Conservation (phyloP, 805 yeast species). For the Wickerhamomyces chambardii region DNA sequence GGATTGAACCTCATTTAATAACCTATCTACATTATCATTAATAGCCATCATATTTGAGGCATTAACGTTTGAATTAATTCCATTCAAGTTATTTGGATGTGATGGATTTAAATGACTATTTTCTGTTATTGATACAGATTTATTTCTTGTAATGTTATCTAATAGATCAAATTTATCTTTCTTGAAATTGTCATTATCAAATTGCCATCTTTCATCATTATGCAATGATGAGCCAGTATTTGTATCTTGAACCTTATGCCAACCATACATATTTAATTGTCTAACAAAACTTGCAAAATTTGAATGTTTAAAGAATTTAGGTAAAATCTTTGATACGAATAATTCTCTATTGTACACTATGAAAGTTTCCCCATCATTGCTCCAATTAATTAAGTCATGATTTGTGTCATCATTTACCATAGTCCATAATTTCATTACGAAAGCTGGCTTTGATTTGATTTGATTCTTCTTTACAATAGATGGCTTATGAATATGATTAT, state of each 20-base stretch:
- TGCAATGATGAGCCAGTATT: constrained; percentile 64
- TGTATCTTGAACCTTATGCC: constrained; percentile 97
- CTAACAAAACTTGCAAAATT: constrained; percentile 95
- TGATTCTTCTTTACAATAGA: neutral
- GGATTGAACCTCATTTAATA: constrained; percentile 65
- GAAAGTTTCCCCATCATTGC: constrained; percentile 76
- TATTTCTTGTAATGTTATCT: constrained; percentile 78
- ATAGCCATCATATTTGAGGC: constrained; percentile 13
- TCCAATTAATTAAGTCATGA: constrained; percentile 71
- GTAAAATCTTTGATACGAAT: constrained; percentile 78
- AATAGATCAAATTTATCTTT: constrained; percentile 76
- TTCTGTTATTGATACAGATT: constrained; percentile 18
- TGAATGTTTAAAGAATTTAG: constrained; percentile 90
- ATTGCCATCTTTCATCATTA: constrained; percentile 81
- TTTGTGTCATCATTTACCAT: constrained; percentile 85
- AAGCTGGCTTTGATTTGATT: constrained; percentile 71
- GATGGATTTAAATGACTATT: constrained; percentile 1
- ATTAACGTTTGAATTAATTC: too few relatives aligned
- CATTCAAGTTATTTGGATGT: neutral
- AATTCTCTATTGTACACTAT: constrained; percentile 74
- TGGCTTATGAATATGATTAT: neutral
- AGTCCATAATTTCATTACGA: constrained; percentile 88
- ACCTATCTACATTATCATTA: constrained; percentile 9
- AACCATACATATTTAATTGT: constrained; percentile 96
- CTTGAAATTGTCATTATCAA: constrained; percentile 73